Evolutionary conservation across 441 rosid species (phyloP).

Genomic region (Adansonia madagascariensis): DNA sequence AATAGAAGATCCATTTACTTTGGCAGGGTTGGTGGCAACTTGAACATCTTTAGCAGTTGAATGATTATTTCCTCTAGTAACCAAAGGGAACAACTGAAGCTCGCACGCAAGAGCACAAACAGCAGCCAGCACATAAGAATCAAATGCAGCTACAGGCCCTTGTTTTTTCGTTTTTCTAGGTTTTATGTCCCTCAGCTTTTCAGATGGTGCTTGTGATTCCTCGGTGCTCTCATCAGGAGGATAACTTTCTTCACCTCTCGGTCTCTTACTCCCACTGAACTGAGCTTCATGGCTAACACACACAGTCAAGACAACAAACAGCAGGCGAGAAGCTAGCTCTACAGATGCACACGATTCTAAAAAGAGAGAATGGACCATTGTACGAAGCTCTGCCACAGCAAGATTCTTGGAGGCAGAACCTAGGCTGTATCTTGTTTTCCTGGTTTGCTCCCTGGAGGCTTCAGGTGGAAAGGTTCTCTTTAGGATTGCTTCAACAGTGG

Average conservation of each 20-base stretch:
- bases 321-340: conserved; percentile 93
- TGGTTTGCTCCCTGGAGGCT: conserved; percentile 54
- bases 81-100: conserved; percentile 86
- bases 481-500: conserved; percentile 93
- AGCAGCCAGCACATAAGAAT: conserved; percentile 97
- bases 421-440: conserved; percentile 59
- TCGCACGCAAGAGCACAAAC: conserved; percentile 98
- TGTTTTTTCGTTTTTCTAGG: conserved; percentile 67
- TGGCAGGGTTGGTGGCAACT: conserved; percentile 51
- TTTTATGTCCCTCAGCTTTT: conserved; percentile 47
- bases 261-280: conserved; percentile 75
- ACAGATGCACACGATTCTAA: conserved; percentile 89
- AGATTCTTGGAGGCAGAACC: conserved; percentile 86
- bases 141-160: conserved; percentile 98
- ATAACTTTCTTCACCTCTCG: conserved; percentile 58
- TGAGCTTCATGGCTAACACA: conserved; percentile 99
- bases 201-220: conserved; percentile 42
- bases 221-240: conserved; percentile 47
- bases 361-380: conserved; percentile 98
- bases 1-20: conserved; percentile 62
- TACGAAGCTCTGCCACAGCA: conserved; percentile 97
- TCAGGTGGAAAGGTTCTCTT: conserved; percentile 86
- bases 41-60: conserved; percentile 45
- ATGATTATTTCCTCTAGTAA: conserved; percentile 62
- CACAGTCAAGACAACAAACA: conserved; percentile 94